Conservation (phyloP, 2,329 filamentous ascomycete genomes). For the Harringtonia aguacate region DNA sequence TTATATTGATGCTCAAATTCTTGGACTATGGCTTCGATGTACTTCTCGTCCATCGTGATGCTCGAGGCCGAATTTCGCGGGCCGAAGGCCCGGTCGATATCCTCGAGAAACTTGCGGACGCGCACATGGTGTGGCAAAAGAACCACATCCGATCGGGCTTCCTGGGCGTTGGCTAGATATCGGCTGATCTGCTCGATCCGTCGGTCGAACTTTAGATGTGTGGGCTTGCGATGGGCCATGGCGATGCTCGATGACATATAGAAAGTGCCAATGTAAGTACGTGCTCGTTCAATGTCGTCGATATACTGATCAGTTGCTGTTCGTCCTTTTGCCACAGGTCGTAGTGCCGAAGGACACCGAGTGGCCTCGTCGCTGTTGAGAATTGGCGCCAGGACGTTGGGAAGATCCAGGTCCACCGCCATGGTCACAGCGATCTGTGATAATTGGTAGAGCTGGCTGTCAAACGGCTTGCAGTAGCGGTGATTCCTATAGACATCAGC, state of each 20-base stretch:
- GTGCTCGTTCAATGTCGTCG: slow-evolving; percentile 10
- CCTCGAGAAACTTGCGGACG: slow-evolving; percentile 12
- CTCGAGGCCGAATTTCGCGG: slow-evolving; percentile 3
- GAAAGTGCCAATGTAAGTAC: slow-evolving; percentile 12
- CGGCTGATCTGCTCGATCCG: slow-evolving; percentile 10
- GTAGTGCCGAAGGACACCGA: background rate
- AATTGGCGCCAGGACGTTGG: background rate
- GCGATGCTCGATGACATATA: slow-evolving; percentile 13
- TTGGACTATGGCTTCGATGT: slow-evolving; percentile 12
- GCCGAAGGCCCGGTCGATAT: slow-evolving; percentile 11
- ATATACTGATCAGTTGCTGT: background rate
- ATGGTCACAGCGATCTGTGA: slow-evolving; percentile 13
- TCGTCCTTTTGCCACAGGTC: background rate
- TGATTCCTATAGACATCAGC: slow-evolving; percentile 9
- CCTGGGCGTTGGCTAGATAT: slow-evolving; percentile 5
- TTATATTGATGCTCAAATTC: slow-evolving; percentile 12
- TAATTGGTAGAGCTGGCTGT: slow-evolving; percentile 13
- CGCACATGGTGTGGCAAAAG: slow-evolving; percentile 11
- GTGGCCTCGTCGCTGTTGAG: background rate
- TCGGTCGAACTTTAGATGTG: slow-evolving; percentile 11
- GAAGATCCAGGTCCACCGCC: slow-evolving; percentile 12
- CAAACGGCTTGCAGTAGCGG: slow-evolving; percentile 9
- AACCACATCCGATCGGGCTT: slow-evolving; percentile 6
- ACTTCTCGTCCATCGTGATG: slow-evolving; percentile 8
- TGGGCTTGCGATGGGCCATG: slow-evolving; percentile 11